Base-by-base conservation (phyloP, 1,284 basidiomycete species). In the Ustilago cynodontis region DNA sequence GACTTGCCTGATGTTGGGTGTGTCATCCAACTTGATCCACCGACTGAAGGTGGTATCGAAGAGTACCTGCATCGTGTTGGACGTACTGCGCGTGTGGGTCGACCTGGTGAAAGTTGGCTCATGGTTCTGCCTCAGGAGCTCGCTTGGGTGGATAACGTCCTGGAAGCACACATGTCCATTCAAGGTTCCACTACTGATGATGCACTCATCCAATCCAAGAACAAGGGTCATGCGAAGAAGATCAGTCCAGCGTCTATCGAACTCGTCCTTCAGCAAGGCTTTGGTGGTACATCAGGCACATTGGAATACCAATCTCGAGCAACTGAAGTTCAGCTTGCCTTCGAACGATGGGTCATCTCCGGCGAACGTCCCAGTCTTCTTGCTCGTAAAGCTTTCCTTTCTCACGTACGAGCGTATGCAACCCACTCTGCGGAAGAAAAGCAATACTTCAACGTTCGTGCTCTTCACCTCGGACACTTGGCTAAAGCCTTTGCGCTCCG, bases 21-120 rank as follows among this genome's bases (percentile, higher is more conserved):
- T 3, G 95, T 99, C 63, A 89, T 99, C 35, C 97, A 99, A 85
- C 96, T 96, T 84, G 97, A 99, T 86, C 90, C 98, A 28, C 96
- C 97, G 0, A 99, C 97, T 0, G 97, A 99, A 88, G 94, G 95
- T 16, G 96, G 97, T 2, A 92, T 92, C 18, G 97, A 93, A 24
- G 97, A 99, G 86, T 99, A 99, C 82, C 91, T 99, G 6, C 97
- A 99, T 87, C 90, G 97, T 51, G 93, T 99, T 7, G 97, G 97
- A 28, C 91, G 97, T 70, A 99, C 97, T 1, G 97, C 97, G 10
- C 93, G 97, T 86, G 96, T 93, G 1, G 97, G 97, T 20, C 93
- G 89, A 69, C 88, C 89, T 13, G 92, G 92, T 54, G 93, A 98
- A 86, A 94, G 94, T 2, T 99, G 96, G 95, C 92, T 92, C 74